These are phyloP conservation scores for Cladophialophora chaetospira DNA, from an alignment of 2,329 filamentous ascomycete species.

Conservation along the genomic window DNA sequence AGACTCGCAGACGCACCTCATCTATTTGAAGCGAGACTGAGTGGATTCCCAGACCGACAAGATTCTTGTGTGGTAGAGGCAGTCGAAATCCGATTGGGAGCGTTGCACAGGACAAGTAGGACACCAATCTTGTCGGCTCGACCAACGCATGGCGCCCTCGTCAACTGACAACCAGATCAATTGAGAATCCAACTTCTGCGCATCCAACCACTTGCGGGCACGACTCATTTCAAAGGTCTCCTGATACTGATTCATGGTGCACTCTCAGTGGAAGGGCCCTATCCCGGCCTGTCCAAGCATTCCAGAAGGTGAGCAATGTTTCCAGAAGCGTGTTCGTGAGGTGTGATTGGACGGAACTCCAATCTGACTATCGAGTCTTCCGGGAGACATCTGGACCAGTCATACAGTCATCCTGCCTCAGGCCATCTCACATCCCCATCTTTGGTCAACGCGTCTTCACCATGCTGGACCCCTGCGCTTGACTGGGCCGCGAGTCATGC, in stretches of 20 bases:
- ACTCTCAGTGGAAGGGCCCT: neutral
- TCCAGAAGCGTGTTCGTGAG: constrained; percentile 28
- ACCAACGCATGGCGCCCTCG: constrained; percentile 8
- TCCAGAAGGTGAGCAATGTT: constrained; percentile 9
- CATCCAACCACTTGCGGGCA: constrained; percentile 6
- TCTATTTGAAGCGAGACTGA: neutral
- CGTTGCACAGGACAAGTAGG: constrained; percentile 1
- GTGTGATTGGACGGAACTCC: constrained; percentile 16
- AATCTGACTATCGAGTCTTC: neutral
- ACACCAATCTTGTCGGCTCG: constrained; percentile 7
- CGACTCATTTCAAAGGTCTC: neutral
- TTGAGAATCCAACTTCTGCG: neutral
- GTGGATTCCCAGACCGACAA: neutral
- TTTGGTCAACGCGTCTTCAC: neutral
- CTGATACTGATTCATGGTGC: neutral
- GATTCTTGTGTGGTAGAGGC: neutral
- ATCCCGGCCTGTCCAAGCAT: neutral
- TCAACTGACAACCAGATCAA: neutral
- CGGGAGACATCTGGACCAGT: constrained; percentile 8
- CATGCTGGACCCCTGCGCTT: too few relatives aligned
- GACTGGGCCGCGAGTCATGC: too few relatives aligned
- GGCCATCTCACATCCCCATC: neutral
- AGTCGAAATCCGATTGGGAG: neutral
- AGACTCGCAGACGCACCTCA: too few relatives aligned
- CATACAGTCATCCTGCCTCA: constrained; percentile 8